Conservation (phyloP, 352 stramenopile genomes). For the Phytopythium kandeliae region DNA sequence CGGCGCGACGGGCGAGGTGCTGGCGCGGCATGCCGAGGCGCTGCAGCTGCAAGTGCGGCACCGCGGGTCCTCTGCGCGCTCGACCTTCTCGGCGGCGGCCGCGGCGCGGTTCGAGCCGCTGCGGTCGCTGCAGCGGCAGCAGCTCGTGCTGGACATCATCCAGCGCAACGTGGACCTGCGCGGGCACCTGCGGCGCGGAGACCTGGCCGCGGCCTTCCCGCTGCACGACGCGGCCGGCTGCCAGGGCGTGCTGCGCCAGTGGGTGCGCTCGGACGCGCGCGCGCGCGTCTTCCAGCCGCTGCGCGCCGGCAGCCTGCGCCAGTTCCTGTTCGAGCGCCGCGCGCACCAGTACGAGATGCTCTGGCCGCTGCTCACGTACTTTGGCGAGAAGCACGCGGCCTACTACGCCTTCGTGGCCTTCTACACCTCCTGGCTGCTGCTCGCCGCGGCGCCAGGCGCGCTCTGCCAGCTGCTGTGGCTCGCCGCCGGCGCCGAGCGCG, state of each 20-base stretch:
- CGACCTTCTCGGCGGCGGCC: conserved; percentile 38
- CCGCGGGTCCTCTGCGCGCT: conserved; percentile 48
- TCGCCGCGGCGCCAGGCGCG: conserved; percentile 41
- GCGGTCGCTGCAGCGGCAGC: conserved; percentile 65
- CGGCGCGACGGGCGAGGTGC: conserved; percentile 44
- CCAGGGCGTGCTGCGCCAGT: conserved; percentile 58
- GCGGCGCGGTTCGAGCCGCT: conserved; percentile 60
- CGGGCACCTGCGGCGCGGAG: conserved; percentile 44
- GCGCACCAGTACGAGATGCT: conserved; percentile 73
- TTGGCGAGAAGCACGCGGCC: conserved; percentile 78
- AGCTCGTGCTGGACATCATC: conserved; percentile 71
- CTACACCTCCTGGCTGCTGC: conserved; percentile 65
- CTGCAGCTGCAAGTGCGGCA: conserved; percentile 75
- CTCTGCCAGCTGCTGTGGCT: conserved; percentile 48
- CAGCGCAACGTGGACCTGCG: conserved; percentile 65
- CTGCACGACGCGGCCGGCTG: conserved; percentile 57
- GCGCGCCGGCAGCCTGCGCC: conserved; percentile 27
- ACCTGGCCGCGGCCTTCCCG: conserved; percentile 58
- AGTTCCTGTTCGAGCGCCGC: conserved; percentile 60
- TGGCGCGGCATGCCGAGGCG: conserved; percentile 49
- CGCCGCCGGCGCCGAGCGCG: conserved; percentile 8
- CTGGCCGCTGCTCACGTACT: conserved; percentile 76
- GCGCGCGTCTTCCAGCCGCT: conserved; percentile 55
- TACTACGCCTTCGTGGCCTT: conserved; percentile 76
- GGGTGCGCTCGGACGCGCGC: conserved; percentile 32